These are phyloP conservation scores for Podila verticillata DNA, from an alignment of 192 early-diverging fungal species.

Conservation along the genomic window DNA sequence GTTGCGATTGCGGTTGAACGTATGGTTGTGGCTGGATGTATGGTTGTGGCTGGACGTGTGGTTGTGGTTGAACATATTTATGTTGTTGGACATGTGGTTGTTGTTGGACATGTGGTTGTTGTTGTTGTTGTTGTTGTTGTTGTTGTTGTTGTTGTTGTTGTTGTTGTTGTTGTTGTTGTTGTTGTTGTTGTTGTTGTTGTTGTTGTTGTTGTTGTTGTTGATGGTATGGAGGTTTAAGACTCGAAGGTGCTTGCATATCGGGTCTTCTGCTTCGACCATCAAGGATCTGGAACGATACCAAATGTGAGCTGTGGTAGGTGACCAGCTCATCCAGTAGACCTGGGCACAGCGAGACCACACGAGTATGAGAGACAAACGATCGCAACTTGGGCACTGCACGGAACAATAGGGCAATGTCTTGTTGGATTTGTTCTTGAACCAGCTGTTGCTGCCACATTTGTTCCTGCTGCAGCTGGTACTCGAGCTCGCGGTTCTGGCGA, in stretches of 20 bases:
- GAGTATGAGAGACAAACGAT: conserved; percentile 12
- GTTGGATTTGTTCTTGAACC: no score
- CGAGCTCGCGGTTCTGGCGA: no score
- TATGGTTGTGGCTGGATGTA: not conserved
- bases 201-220: not conserved
- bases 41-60: no score
- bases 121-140: not conserved
- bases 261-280: not conserved
- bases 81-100: no score
- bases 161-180: not conserved
- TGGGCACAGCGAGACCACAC: conserved; percentile 13
- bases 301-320: conserved; percentile 20
- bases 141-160: not conserved
- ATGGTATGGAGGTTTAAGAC: not conserved
- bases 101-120: no score
- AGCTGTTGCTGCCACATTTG: no score
- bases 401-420: no score
- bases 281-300: conserved; percentile 24
- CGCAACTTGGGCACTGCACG: no score
- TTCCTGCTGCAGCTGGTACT: no score
- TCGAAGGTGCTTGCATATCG: not conserved
- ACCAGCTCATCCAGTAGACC: conserved; percentile 19
- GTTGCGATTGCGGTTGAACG: not conserved
- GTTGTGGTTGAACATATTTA: no score
- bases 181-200: not conserved